Percentiles rank a stretch among this genome's conserved stretches.
Conservation (phyloP, 768 basidiomycete genomes). For the Mycena metata region DNA sequence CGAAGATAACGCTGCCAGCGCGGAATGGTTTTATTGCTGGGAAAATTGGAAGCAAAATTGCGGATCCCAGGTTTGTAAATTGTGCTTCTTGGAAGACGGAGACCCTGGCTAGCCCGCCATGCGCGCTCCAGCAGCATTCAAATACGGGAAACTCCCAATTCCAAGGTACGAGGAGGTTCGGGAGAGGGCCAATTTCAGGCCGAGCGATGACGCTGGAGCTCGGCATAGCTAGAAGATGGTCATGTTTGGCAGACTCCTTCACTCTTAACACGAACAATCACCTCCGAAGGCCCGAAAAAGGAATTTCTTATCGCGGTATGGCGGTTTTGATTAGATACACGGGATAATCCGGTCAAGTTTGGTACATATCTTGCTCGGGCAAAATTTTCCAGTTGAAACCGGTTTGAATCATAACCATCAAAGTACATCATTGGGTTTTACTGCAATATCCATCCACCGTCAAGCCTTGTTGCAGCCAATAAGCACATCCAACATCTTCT, state of each 20-base stretch:
- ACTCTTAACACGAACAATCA: slow-evolving; percentile 13
- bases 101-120: slow-evolving; percentile 19
- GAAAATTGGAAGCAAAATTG: not conserved
- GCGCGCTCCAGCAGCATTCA: slow-evolving; percentile 30
- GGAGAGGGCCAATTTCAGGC: slow-evolving; percentile 2
- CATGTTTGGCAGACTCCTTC: not conserved
- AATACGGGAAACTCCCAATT: not conserved
- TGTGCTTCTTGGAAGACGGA: slow-evolving; percentile 8
- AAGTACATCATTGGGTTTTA: too few relatives aligned
- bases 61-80: not conserved
- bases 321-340: too few relatives aligned
- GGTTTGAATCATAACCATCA: too few relatives aligned
- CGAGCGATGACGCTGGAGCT: slow-evolving; percentile 30
- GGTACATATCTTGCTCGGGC: too few relatives aligned
- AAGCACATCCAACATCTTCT: not conserved
- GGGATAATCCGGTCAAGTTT: too few relatives aligned
- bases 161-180: not conserved
- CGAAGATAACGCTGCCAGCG: slow-evolving; percentile 44
- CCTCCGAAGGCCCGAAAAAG: slow-evolving; percentile 7
- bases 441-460: too few relatives aligned
- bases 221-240: slow-evolving; percentile 22
- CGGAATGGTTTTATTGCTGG: not conserved
- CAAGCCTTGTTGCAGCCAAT: not conserved
- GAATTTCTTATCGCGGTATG: too few relatives aligned
- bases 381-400: too few relatives aligned